Evolutionary conservation across 2,329 filamentous ascomycete genomes (phyloP), one percentile per base, ranked within the genome.

Genomic region (Colletotrichum lentis): DNA sequence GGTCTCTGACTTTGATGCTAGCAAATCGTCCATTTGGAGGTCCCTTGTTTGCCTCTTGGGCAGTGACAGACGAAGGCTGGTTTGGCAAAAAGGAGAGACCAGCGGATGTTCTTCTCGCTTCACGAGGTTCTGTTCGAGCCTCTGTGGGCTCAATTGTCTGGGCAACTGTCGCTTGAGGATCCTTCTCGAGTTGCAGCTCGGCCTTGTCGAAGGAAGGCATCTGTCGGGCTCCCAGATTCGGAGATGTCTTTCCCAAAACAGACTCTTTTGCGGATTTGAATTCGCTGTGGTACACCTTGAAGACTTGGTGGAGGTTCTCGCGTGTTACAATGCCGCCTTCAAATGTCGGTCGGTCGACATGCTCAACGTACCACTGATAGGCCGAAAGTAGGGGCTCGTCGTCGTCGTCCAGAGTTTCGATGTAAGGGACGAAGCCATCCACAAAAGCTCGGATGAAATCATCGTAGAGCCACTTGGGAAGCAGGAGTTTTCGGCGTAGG

Each of bases 401-500:
- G 10, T 64, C 43, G 10, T 64, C 43, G 6, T 74, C 72, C 1
- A 73, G 64, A 3, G 72, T 71, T 2, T 72, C 62, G 27, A 82
- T 77, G 62, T 86, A 86, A 0, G 72, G 69, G 7, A 80, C 69
- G 69, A 80, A 88, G 0, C 80, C 77, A 1, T 73, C 73, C 1
- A 80, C 76, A 58, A 82, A 86, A 2, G 75, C 73, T 8, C 80
- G 76, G 37, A 88, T 80, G 60, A 86, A 85, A 62, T 87, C 85
- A 70, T 88, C 86, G 67, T 81, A 87, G 0, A 85, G 72, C 61
- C 76, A 84, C 27, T 80, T 78, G 14, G 79, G 77, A 20, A 86
- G 72, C 5, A 71, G 59, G 10, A 75, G 74, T 14, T 74, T 70
- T 27, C 74, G 71, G 49, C 76, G 74, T 1, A 84, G 74, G 59